Base-by-base conservation (phyloP, 768 basidiomycete genomes). In the Crucibulum laeve region DNA sequence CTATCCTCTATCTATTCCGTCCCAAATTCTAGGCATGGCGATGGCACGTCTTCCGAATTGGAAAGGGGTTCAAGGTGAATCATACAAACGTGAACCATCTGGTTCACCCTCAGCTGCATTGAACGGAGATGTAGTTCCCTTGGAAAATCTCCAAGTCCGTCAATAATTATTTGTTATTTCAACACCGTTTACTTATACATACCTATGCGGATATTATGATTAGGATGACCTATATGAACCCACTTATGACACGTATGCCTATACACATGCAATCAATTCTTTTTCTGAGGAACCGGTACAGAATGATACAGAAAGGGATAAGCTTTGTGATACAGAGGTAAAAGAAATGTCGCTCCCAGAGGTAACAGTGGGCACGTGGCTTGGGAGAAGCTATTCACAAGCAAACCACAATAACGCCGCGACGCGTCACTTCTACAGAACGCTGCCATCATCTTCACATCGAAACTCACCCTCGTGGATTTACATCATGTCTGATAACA, bases 401-500 rank as follows among this genome's bases (percentile, higher is more conserved):
- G 74, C 50, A 76, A 43, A 22, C 13, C 55, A 55, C 70, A 77
- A 79, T 54, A 76, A 65, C 53, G 65, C 64, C 70, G 70, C 70
- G 78, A 82, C 82, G 82, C 81, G 80, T 82, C 78, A 81, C 64
- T 65, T 62, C 61, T 64, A 56, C 52, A 50, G 43, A 46, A 37
- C 47, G 18, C 49, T 37, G 52, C 50, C 53, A n/a, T 8, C 28
- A n/a, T 8, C 8, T 30, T 24, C 52, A 67, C 56, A 65, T n/a
- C n/a, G n/a, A n/a, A n/a, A 61, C 60, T 65, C 61, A 58, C 57
- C 53, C 56, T 58, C 59, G 53, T 67, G 52, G 59, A 56, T 42
- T 43, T 70, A 69, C 63, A 75, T 63, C 55, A 90, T 89, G 87
- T 72, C 86, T 32, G 88, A 90, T 52, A 76, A 79, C 63, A 84